Percentiles rank a stretch among this genome's conserved stretches.
phyloP scores from a whole-genome alignment of 768 basidiomycete species.

The Amanita fuliginea region DNA sequence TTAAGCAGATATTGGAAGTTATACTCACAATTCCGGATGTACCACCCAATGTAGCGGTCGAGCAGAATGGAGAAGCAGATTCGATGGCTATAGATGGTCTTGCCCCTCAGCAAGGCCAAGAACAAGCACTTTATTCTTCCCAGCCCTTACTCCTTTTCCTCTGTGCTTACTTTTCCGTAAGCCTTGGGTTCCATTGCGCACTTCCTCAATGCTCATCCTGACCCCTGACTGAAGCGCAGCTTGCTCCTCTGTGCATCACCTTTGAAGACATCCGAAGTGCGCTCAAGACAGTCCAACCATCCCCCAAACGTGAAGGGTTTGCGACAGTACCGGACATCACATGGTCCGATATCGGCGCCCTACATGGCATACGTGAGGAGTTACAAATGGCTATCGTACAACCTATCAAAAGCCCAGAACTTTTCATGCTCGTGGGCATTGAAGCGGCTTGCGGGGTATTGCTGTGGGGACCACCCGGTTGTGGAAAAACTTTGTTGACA shows the following conservation, averaged over 20 bases:
- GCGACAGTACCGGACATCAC: conserved; percentile 93
- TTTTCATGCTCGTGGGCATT: conserved; percentile 86
- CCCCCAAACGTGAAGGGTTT: conserved; percentile 95
- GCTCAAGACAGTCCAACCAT: conserved; percentile 86
- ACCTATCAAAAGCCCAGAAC: conserved; percentile 80
- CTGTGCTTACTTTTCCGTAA: conserved; percentile 15
- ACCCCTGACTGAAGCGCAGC: conserved; percentile 62
- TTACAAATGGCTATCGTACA: conserved; percentile 97
- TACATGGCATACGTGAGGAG: conserved; percentile 80
- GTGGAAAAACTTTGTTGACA: conserved; percentile 95
- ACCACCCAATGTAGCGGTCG: conserved; percentile 9
- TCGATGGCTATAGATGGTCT: conserved; percentile 33
- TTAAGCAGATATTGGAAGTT: conserved; percentile 65
- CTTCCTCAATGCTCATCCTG: conserved; percentile 83
- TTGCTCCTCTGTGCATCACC: conserved; percentile 74
- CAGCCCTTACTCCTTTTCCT: conserved; percentile 10
- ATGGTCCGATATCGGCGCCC: conserved; percentile 91
- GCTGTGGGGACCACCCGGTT: conserved; percentile 98
- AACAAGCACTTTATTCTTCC: conserved; percentile 4
- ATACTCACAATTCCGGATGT: conserved; percentile 43
- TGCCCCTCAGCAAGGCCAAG: conserved; percentile 6
- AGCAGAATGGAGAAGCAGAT: conserved; percentile 19
- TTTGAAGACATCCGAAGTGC: conserved; percentile 72
- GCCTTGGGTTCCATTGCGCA: conserved; percentile 67
- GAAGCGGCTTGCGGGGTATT: conserved; percentile 88